Evolutionary conservation across 306 rosid species (phyloP).

Genomic region (Dryas drummondii): DNA sequence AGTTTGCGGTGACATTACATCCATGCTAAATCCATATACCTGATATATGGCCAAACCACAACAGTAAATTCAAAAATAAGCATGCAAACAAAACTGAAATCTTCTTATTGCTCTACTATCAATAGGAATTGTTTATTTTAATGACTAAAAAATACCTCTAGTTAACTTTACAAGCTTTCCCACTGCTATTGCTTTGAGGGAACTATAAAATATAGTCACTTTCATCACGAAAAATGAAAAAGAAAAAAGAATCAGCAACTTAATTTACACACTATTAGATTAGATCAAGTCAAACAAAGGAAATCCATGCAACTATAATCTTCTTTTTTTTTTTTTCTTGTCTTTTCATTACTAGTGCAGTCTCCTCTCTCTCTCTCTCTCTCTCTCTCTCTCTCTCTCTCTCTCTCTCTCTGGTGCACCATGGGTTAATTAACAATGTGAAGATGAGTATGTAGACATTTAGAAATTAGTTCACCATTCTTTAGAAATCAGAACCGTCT

Average conservation of each 20-base stretch:
- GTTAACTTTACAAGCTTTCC: constrained; percentile 40
- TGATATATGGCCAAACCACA: background rate
- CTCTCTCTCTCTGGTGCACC: background rate
- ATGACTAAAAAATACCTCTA: constrained; percentile 15
- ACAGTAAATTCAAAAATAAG: background rate
- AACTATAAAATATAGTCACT: constrained; percentile 22
- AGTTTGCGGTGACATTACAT: no score
- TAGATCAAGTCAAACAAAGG: constrained; percentile 29
- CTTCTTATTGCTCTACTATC: constrained; percentile 20
- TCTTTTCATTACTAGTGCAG: background rate
- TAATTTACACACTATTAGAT: constrained; percentile 29
- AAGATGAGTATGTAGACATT: background rate
- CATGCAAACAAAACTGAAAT: background rate
- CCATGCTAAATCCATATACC: background rate
- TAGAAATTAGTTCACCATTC: background rate
- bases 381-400: background rate
- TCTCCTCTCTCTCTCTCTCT: background rate
- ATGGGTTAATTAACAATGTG: background rate
- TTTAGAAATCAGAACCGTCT: constrained; percentile 33
- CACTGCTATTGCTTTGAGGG: constrained; percentile 35
- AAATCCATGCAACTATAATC: constrained; percentile 13
- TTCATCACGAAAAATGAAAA: constrained; percentile 7
- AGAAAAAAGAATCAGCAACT: background rate
- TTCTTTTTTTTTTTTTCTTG: background rate
- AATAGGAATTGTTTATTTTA: constrained; percentile 24